Percentiles rank a stretch among this genome's conserved stretches.
Conservation (phyloP, 768 basidiomycete species). For the Candolleomyces aberdarensis region DNA sequence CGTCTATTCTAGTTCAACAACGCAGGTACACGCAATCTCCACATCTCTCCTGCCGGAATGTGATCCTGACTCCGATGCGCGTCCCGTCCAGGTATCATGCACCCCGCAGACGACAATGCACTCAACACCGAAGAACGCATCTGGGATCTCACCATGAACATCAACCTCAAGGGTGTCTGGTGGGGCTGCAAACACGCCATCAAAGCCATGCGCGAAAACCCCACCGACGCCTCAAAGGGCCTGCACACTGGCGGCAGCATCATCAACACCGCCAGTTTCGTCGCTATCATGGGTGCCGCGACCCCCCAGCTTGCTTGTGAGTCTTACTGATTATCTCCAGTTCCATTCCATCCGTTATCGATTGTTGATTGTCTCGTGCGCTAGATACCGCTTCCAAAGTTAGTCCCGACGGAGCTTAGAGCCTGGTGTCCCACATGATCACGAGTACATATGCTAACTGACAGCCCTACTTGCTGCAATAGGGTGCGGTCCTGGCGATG, state of each 20-base stretch:
- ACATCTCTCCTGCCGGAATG: no score
- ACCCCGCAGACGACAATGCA: conserved; percentile 90
- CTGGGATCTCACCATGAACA: conserved; percentile 91
- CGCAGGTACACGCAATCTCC: conserved; percentile 49
- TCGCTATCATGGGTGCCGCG: conserved; percentile 92
- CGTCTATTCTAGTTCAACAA: conserved; percentile 79
- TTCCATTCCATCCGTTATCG: not conserved
- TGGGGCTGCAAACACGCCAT: conserved; percentile 99
- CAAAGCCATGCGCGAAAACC: conserved; percentile 92
- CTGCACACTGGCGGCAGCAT: conserved; percentile 85
- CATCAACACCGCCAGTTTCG: conserved; percentile 98
- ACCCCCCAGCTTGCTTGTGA: conserved; percentile 94
- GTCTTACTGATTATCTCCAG: conserved; percentile 18
- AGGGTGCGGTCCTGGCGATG: conserved; percentile 98
- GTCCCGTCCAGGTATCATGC: conserved; percentile 82
- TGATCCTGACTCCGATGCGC: no score
- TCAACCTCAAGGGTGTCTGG: conserved; percentile 99
- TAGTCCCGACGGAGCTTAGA: not conserved
- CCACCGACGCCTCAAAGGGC: conserved; percentile 75
- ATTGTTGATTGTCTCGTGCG: conserved; percentile 11
- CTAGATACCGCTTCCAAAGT: conserved; percentile 94
- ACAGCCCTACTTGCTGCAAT: conserved; percentile 2
- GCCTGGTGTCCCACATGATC: no score
- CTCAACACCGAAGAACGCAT: conserved; percentile 95
- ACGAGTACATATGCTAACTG: no score